These are phyloP conservation scores for Ormosia emarginata DNA, from an alignment of 306 rosid species.

Conservation along the genomic window DNA sequence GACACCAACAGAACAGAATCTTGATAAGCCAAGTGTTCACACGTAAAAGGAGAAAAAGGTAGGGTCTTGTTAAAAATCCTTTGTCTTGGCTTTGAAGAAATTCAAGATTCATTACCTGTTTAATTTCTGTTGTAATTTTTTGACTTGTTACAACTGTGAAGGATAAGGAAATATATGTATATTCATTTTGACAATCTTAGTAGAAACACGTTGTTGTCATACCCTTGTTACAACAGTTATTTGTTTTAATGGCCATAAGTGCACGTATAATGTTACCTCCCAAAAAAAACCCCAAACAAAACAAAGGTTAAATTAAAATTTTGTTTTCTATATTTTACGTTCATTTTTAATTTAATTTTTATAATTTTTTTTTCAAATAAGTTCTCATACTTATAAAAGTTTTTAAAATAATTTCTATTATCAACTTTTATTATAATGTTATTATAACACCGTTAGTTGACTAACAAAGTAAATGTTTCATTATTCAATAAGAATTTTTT, in stretches of 20 bases:
- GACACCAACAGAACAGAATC: conserved; percentile 79
- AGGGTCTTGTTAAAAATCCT: conserved; percentile 37
- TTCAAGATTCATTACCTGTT: conserved; percentile 36
- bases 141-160: conserved; percentile 30
- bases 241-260: conserved; percentile 18
- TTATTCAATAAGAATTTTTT: too few species aligned
- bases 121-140: conserved; percentile 32
- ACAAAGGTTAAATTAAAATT: too few species aligned
- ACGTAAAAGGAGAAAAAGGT: conserved; percentile 36
- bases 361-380: too few species aligned
- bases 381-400: too few species aligned
- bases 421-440: too few species aligned
- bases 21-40: conserved; percentile 53
- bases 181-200: conserved; percentile 40
- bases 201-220: conserved; percentile 16
- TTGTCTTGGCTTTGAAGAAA: conserved; percentile 37
- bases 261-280: not conserved
- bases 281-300: too few species aligned
- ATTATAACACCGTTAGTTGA: too few species aligned
- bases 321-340: too few species aligned
- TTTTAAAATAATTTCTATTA: too few species aligned
- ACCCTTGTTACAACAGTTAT: conserved; percentile 21
- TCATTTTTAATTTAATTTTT: too few species aligned
- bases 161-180: conserved; percentile 39
- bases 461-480: too few species aligned